Evolutionary conservation across 352 stramenopile genomes (phyloP).

Genomic region (Phytophthora pseudosyringae): DNA sequence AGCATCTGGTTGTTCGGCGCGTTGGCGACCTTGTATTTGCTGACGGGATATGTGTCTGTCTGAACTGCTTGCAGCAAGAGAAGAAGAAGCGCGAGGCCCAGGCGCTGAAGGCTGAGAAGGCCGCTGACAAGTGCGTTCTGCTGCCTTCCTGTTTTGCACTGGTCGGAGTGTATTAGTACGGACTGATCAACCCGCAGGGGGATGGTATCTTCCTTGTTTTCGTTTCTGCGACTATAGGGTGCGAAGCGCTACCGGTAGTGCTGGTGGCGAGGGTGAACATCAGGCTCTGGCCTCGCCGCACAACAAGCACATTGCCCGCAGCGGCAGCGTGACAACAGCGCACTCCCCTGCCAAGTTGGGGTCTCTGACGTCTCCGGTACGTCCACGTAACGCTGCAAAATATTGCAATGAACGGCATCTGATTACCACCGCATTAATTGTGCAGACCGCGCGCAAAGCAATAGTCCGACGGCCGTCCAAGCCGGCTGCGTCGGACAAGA

Average conservation of each 20-base stretch:
- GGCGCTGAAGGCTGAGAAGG: constrained; percentile 34
- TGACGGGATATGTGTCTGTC: constrained; percentile 15
- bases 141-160: background rate
- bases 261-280: background rate
- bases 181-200: constrained; percentile 31
- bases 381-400: background rate
- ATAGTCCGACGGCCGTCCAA: constrained; percentile 21
- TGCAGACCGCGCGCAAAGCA: background rate
- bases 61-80: constrained; percentile 39
- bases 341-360: constrained; percentile 23
- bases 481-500: constrained; percentile 26
- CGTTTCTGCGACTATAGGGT: constrained; percentile 32
- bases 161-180: constrained; percentile 1
- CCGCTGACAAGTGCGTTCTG: constrained; percentile 29
- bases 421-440: constrained; percentile 5
- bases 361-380: constrained; percentile 13
- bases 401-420: constrained; percentile 3
- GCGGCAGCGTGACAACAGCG: constrained; percentile 11
- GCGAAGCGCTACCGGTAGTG: background rate
- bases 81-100: constrained; percentile 46
- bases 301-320: constrained; percentile 19
- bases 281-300: constrained; percentile 10
- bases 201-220: constrained; percentile 26
- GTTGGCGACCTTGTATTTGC: constrained; percentile 1
- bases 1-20: background rate